Conservation (phyloP, 2,329 filamentous ascomycete genomes). For the Monosporascus sp. region DNA sequence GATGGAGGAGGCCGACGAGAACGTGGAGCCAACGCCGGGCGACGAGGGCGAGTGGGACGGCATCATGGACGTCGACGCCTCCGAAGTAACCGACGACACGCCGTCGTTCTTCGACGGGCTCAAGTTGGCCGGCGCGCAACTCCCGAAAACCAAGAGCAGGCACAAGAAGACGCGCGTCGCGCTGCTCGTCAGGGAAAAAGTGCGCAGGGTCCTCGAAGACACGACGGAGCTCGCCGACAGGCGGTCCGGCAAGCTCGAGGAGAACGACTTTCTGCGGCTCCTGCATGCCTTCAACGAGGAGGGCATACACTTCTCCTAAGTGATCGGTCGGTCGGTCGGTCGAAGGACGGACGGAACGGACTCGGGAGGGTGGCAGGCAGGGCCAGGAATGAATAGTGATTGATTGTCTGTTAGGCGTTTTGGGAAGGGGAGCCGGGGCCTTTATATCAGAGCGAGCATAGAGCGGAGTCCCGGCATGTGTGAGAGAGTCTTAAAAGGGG, state of each 20-base stretch:
- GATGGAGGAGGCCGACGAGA: slow-evolving; percentile 37
- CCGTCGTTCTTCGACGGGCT: slow-evolving; percentile 78
- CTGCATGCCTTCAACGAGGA: slow-evolving; percentile 82
- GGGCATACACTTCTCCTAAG: slow-evolving; percentile 82
- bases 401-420: background rate
- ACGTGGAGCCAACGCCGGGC: slow-evolving; percentile 32
- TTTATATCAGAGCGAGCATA: background rate
- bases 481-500: background rate
- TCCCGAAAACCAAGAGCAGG: slow-evolving; percentile 58
- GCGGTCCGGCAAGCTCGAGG: slow-evolving; percentile 80
- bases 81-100: slow-evolving; percentile 57
- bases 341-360: background rate
- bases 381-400: background rate
- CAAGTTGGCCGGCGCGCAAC: slow-evolving; percentile 33
- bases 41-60: slow-evolving; percentile 46
- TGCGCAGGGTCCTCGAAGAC: slow-evolving; percentile 76
- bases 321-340: background rate
- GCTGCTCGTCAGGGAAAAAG: slow-evolving; percentile 80
- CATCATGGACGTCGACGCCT: slow-evolving; percentile 45
- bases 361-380: too few relatives aligned
- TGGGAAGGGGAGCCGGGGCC: background rate
- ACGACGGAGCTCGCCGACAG: slow-evolving; percentile 77
- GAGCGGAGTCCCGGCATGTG: background rate
- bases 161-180: slow-evolving; percentile 77
- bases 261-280: slow-evolving; percentile 84